Base-by-base conservation (phyloP, 345 rosid species). In the Lagerstroemia speciosa region DNA sequence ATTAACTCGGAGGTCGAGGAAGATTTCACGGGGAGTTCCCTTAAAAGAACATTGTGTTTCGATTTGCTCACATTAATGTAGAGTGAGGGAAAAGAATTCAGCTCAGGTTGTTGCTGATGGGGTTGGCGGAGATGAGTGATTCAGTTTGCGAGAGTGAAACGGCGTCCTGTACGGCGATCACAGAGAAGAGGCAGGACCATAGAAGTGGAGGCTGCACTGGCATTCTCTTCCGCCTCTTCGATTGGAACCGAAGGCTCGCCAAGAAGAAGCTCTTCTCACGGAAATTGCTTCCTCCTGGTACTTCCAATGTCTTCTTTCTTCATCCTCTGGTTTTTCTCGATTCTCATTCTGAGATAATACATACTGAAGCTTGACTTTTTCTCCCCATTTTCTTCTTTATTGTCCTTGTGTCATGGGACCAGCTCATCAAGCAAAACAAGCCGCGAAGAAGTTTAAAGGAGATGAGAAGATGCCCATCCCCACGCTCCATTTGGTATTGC, bases 131-230 rank as follows among this genome's bases (percentile, higher is more conserved):
- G 20, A 58, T 58, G 63, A 30, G 20, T 30, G 63, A 30, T 58
- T 58, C 63, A 30, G 63, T 58, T 10, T 58, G 81, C 40, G 63
- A 73, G 1, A 84, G 68, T 66, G 75, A 72, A 67, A 67, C 87
- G 73, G 69, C 78, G 70, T 61, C 92, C 7, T 68, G 81, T 79
- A 66, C 84, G 78, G 91, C 93, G 27, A 76, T 92, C 57, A 76
- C 89, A 29, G 94, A 93, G 83, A 90, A 86, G 75, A 73, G 75
- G 71, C 76, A 65, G 31, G 45, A 87, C 55, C 83, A 85, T 38
- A 77, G 83, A 46, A 81, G 86, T 19, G 87, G 98, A 66, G 98
- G 97, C 30, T 93, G 98, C 55, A 92, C 79, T 8, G 98, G 96
- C 41, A 85, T 93, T 78, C 89, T 93, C 89, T 87, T 89, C 48